Base-by-base conservation (phyloP, 179 eudicot species). In the Nepenthes alata region DNA sequence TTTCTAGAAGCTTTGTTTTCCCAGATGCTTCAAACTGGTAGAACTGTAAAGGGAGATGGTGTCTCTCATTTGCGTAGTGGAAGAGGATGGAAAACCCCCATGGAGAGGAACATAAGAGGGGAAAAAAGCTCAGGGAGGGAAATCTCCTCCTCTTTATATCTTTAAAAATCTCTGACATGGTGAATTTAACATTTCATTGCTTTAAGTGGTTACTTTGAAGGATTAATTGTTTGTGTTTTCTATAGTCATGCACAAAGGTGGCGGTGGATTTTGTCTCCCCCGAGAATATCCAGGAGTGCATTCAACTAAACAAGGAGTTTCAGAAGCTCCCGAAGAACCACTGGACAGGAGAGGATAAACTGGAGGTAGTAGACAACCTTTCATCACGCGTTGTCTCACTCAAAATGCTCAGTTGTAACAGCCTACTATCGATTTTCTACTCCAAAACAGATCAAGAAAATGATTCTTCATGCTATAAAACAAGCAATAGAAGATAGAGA, bases 181-280 rank as follows among this genome's bases (percentile, higher is more conserved):
- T 25, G 25, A 25, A 25, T 25, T 25, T 25, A 25, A 25, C 25
- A 25, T 25, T 25, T 25, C 25, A 25, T 25, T 25, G 25, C 25
- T 25, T 25, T 25, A 25, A 25, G 25, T 25, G 25, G 25, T 25
- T 25, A 25, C 25, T 25, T 25, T 25, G 25, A 25, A 41, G 45
- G 45, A 41, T 41, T 41, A 4, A 41, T 41, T 41, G 8, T 41
- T 41, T 4, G 8, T 41, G 8, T 57, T 35, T 47, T 25, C 25
- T 53, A 34, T 74, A 86, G 94, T 86, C 94, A 34, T 86, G 94
- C 77, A 84, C 85, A 52, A 86, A 86, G 72, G 89, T 86, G 25
- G 94, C 89, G 9, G 87, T 74, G 55, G 89, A 86, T 65, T 86
- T 86, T 60, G 89, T 86, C 37, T 84, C 94, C n/a, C 94, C 94